These are phyloP conservation scores for Eucalyptus cloeziana DNA, from an alignment of 345 rosid genomes.

Conservation along the genomic window DNA sequence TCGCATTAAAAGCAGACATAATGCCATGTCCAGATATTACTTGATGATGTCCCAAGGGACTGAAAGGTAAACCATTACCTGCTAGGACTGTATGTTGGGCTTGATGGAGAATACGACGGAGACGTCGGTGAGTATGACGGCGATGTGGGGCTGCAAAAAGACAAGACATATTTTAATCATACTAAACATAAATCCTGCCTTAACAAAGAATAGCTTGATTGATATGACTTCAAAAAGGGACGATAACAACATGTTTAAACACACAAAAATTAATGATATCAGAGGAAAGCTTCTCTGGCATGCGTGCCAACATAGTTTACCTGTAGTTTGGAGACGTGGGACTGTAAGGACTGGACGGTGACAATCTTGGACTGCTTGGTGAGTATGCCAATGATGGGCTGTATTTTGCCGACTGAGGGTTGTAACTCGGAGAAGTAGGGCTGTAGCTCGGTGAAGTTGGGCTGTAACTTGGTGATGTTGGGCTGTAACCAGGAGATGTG, in stretches of 20 bases:
- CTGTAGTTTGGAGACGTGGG: slow-evolving; percentile 94
- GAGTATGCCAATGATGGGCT: slow-evolving; percentile 85
- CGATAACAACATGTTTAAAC: background rate
- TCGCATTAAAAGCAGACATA: background rate
- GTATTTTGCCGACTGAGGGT: slow-evolving; percentile 55
- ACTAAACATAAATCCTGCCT: background rate
- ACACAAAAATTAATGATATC: background rate
- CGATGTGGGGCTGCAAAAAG: slow-evolving; percentile 65
- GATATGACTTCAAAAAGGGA: background rate
- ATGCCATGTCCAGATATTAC: background rate
- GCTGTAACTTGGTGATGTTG: slow-evolving; percentile 71
- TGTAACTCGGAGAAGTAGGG: slow-evolving; percentile 69
- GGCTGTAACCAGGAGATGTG: slow-evolving; percentile 69
- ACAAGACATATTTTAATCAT: background rate
- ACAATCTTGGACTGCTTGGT: slow-evolving; percentile 83
- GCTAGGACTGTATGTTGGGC: slow-evolving; percentile 91
- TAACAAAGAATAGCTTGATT: background rate
- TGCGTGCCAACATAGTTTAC: slow-evolving; percentile 6
- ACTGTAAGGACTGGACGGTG: slow-evolving; percentile 89
- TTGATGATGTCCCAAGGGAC: background rate
- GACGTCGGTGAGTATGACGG: slow-evolving; percentile 93
- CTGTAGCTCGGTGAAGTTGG: slow-evolving; percentile 78
- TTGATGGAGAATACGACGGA: slow-evolving; percentile 86
- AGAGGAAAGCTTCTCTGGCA: background rate
- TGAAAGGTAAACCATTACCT: slow-evolving; percentile 25